These are phyloP conservation scores for Phoenix roebelenii DNA, from an alignment of 176 grass and related monocot species.

Conservation along the genomic window DNA sequence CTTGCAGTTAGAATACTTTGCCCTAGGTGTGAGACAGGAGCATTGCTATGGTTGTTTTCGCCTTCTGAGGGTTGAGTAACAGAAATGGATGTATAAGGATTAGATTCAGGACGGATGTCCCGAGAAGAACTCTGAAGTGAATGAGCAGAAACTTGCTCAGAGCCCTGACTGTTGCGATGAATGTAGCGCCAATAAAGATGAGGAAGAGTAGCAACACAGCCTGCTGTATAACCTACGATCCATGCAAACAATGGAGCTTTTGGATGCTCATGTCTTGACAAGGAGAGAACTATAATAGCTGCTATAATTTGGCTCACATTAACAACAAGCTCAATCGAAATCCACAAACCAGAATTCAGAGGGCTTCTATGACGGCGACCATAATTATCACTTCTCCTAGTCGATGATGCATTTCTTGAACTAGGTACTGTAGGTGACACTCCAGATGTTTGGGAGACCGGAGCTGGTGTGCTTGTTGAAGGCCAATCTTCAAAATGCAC, in stretches of 20 bases:
- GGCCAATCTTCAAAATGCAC: conserved; percentile 17
- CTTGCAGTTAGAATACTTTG: not conserved
- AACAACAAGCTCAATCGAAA: conserved; percentile 70
- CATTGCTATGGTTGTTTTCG: conserved; percentile 9
- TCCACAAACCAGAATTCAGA: conserved; percentile 93
- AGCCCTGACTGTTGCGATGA: conserved; percentile 43
- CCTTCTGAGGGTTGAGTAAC: conserved; percentile 19
- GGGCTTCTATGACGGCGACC: conserved; percentile 51
- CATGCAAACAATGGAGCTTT: conserved; percentile 62
- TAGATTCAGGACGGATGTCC: conserved; percentile 35
- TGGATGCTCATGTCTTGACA: conserved; percentile 66
- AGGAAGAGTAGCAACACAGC: conserved; percentile 67
- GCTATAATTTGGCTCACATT: conserved; percentile 71
- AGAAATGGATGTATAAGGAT: conserved; percentile 29
- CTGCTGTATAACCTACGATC: conserved; percentile 67
- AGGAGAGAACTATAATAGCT: conserved; percentile 50
- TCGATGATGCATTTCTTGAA: conserved; percentile 27
- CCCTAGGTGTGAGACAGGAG: conserved; percentile 3
- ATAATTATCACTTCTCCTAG: conserved; percentile 43
- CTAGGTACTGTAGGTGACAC: conserved; percentile 16
- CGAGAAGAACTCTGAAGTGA: conserved; percentile 27
- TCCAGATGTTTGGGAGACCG: conserved; percentile 29
- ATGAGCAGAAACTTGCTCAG: conserved; percentile 31
- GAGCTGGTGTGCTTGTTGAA: conserved; percentile 21
- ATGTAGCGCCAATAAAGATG: conserved; percentile 93